Evolutionary conservation across 2,329 filamentous ascomycete species (phyloP).

Genomic region (Orbilia javanica): DNA sequence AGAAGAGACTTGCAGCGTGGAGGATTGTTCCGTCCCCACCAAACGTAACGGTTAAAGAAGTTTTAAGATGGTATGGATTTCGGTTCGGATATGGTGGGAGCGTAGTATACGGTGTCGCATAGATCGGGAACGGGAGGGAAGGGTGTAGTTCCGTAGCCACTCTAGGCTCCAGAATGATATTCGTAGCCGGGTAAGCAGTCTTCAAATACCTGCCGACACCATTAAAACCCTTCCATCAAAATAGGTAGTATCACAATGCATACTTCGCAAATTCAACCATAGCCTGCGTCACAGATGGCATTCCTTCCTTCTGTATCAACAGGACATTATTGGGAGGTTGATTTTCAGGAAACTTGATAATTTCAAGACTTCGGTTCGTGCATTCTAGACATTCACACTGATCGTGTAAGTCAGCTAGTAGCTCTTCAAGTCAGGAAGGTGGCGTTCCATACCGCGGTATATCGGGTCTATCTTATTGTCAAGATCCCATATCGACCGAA

Average conservation of each 20-base stretch:
- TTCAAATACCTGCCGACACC: conserved; percentile 19
- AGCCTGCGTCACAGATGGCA: conserved; percentile 61
- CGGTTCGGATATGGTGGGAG: conserved; percentile 58
- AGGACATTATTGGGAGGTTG: conserved; percentile 77
- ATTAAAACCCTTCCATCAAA: background rate
- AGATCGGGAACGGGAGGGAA: conserved; percentile 79
- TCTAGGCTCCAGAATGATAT: conserved; percentile 83
- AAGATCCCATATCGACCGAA: conserved; percentile 57
- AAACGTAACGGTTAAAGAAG: conserved; percentile 89
- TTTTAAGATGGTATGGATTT: conserved; percentile 77
- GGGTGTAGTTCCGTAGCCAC: conserved; percentile 80
- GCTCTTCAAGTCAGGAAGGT: background rate
- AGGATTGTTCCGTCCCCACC: conserved; percentile 94
- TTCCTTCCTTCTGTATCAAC: conserved; percentile 76
- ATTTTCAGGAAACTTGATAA: conserved; percentile 38
- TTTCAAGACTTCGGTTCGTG: conserved; percentile 53
- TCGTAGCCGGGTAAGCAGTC: conserved; percentile 73
- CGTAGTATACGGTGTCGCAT: conserved; percentile 67
- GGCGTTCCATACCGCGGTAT: conserved; percentile 50
- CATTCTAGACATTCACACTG: conserved; percentile 48
- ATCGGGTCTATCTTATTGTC: conserved; percentile 37
- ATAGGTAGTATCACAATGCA: conserved; percentile 2
- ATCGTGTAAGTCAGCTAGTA: conserved; percentile 42
- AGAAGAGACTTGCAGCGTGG: conserved; percentile 87
- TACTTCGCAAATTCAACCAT: conserved; percentile 72